Conservation (phyloP, 805 yeast species). For the Kuraishia hungarica region DNA sequence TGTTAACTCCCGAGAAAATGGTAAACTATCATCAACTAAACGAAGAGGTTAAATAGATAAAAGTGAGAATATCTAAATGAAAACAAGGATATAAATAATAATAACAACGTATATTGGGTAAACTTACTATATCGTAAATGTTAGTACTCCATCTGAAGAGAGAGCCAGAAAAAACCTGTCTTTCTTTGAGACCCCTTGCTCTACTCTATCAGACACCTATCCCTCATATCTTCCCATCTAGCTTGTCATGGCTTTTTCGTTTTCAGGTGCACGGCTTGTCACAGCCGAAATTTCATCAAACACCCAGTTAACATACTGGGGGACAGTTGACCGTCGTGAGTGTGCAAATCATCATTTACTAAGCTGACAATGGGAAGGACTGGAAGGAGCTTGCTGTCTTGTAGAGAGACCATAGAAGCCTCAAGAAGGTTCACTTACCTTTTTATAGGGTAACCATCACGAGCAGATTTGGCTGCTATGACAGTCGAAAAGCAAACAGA, state of each 20-base stretch:
- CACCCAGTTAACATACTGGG: conserved; percentile 22
- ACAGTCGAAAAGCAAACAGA: conserved; percentile 7
- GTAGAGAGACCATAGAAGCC: too few relatives aligned
- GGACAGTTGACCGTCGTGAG: conserved; percentile 38
- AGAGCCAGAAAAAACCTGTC: too few relatives aligned
- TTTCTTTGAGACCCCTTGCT: too few relatives aligned
- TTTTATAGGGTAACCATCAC: neutral
- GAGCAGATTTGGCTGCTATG: neutral
- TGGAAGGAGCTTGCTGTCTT: neutral
- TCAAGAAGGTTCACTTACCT: neutral
- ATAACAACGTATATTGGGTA: conserved; percentile 10
- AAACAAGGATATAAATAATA: conserved; percentile 2
- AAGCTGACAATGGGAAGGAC: conserved; percentile 1
- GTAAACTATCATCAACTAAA: conserved; percentile 20
- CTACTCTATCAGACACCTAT: too few relatives aligned
- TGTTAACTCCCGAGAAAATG: conserved; percentile 22
- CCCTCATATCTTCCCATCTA: neutral
- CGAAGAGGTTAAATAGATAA: neutral
- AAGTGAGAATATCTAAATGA: neutral
- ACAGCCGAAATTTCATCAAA: conserved; percentile 74
- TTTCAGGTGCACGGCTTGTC: conserved; percentile 70
- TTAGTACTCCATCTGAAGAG: conserved; percentile 6
- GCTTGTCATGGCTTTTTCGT: conserved; percentile 2
- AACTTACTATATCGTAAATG: neutral
- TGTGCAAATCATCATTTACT: conserved; percentile 33